Evolutionary conservation across 305 asterid species (phyloP), one percentile per base, ranked within the genome.

Genomic region (Fraxinus dipetala): DNA sequence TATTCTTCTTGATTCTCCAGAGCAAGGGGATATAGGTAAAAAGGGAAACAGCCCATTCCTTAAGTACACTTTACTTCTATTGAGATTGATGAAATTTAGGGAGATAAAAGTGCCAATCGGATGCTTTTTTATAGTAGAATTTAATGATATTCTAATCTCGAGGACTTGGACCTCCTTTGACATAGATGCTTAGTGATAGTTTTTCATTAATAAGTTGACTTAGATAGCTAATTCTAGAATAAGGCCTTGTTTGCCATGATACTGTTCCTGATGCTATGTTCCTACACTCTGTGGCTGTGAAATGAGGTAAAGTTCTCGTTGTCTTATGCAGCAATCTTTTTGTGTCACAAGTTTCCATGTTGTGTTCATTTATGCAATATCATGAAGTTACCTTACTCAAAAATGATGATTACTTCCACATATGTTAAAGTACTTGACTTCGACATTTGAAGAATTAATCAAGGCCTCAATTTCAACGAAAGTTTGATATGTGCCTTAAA

Each of bases 1-100:
- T 77, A 87, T 93, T 84, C 88, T 93, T 81, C 97, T 92, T 13
- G 91, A 91, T 84, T 93, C 97, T 80, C 93, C 94, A 5, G 95
- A 89, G 51, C 92, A 85, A 80, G 93, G 89, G 31, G 94, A 89
- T 85, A 84, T 91, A 86, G 95, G 98, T 92, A 90, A 87, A 85
- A 65, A 40, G 6, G 0, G 20, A 72, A 14, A 54, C 5, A 34
- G 10, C 48, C 35, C 2, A 26, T 28, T 65, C 73, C 36, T 28
- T 0, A 65, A 65, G 73, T n/a, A 63, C 28, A 72, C 2, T 79
- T 56, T 75, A 65, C 31, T 76, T 84, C 13, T 54, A 54, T 82
- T 11, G 31, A 72, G n/a, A 78, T 8, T 67, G 67, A 22, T 34
- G 31, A 54, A 22, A 18, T 59, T n/a, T 31, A 16, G 40, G 34